Evolutionary conservation across 768 basidiomycete species (phyloP).

Genomic region (Solioccasus polychromus): DNA sequence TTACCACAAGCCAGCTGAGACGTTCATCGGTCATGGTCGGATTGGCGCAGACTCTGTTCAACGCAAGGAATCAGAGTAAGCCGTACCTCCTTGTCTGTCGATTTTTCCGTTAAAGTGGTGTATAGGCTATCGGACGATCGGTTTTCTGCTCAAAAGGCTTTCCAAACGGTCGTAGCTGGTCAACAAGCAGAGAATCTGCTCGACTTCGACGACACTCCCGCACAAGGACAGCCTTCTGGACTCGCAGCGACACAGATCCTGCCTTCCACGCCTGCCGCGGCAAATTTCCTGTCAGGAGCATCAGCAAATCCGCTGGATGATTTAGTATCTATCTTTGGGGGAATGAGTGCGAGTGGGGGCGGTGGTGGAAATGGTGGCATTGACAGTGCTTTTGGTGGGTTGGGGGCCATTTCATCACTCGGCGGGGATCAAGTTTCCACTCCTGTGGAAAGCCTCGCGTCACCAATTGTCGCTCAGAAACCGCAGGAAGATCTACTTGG

Average conservation of each 20-base stretch:
- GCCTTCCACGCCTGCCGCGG: constrained; percentile 68
- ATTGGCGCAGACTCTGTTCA: constrained; percentile 80
- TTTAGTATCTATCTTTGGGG: constrained; percentile 88
- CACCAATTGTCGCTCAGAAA: constrained; percentile 26
- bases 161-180: constrained; percentile 89
- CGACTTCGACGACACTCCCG: constrained; percentile 81
- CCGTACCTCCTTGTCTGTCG: constrained; percentile 11
- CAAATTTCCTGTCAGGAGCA: constrained; percentile 71
- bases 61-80: constrained; percentile 59
- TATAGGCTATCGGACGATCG: constrained; percentile 64
- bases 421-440: constrained; percentile 3
- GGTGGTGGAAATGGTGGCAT: constrained; percentile 10
- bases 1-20: constrained; percentile 96
- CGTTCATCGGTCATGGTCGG: constrained; percentile 90
- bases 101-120: constrained; percentile 1
- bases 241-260: constrained; percentile 76
- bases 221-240: constrained; percentile 58
- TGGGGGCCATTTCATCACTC: constrained; percentile 12
- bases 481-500: constrained; percentile 54
- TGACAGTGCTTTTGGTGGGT: constrained; percentile 17
- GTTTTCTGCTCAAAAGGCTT: constrained; percentile 70
- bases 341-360: constrained; percentile 32
- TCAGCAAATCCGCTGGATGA: constrained; percentile 91
- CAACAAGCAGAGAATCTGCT: constrained; percentile 94
- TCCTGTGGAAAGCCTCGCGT: constrained; percentile 21